Base-by-base conservation (phyloP, 169 alveolate genomes). In the Miamiensis avidus region DNA sequence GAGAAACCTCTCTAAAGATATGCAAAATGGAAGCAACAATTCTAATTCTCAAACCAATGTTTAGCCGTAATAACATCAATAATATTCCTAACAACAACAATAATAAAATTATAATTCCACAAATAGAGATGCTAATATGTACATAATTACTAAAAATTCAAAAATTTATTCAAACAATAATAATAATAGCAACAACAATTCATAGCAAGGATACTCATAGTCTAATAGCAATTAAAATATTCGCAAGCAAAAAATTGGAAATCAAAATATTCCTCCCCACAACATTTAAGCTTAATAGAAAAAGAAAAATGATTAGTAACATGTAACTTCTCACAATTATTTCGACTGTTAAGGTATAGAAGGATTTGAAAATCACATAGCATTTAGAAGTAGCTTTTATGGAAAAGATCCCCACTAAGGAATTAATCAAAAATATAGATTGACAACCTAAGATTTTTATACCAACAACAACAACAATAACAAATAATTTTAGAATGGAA, bases 381-480 rank as follows among this genome's bases (percentile, higher is more conserved):
- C 82, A 11, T 77, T 77, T 33, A 77, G 82, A 77, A 77, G 33
- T 77, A 77, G 82, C 33, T 77, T 77, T 33, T 77, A 77, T 77
- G 64, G 64, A 33, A 77, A 33, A 31, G 72, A 69, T 25, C 81
- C 81, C 25, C 81, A 34, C 29, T 75, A 31, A 31, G 33, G 33
- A 29, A 31, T 29, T 75, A 28, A 31, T 0, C 81, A 34, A 0
- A 75, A 75, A 1, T 31, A 65, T 29, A 75, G 33, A 25, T 75
- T 27, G 25, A 20, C 33, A 75, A 75, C 30, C 33, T 34, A n/a
- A n/a, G n/a, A 29, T 25, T 34, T 65, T 29, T 31, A 75, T 29
- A 30, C 69, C 29, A 25, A 75, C 31, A 75, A 75, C 31, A 74
- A 74, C 64, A 75, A 75, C 28, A 75, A 75, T 75, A 75, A 75